Conservation (phyloP, 176 grass and related monocot genomes). For the Hyparrhenia diplandra region DNA sequence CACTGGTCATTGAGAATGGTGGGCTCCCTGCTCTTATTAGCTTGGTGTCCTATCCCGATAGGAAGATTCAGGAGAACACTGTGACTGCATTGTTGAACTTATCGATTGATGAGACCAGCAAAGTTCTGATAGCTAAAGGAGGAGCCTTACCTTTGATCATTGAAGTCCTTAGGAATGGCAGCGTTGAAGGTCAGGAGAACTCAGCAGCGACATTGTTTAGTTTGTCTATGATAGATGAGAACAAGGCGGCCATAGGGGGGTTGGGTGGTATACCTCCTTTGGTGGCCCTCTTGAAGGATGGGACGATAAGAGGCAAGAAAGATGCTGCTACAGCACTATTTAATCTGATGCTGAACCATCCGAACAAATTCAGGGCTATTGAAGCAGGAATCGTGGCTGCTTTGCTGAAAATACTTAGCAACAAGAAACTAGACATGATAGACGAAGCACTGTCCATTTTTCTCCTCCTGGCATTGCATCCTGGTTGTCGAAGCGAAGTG, state of each 20-base stretch:
- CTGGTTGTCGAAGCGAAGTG: conserved; percentile 19
- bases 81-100: conserved; percentile 65
- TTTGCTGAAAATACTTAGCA: conserved; percentile 29
- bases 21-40: conserved; percentile 50
- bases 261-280: conserved; percentile 52
- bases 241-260: conserved; percentile 45
- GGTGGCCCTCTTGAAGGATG: conserved; percentile 41
- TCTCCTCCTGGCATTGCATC: conserved; percentile 53
- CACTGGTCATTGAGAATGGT: conserved; percentile 25
- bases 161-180: conserved; percentile 54
- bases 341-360: conserved; percentile 51
- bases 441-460: conserved; percentile 67
- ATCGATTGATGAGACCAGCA: conserved; percentile 65
- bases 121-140: conserved; percentile 49
- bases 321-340: conserved; percentile 67
- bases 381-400: conserved; percentile 38
- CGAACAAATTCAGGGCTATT: conserved; percentile 49
- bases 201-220: conserved; percentile 64
- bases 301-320: conserved; percentile 65
- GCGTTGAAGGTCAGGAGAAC: conserved; percentile 56
- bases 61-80: conserved; percentile 52
- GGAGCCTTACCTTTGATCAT: conserved; percentile 59
- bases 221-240: conserved; percentile 66
- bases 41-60: conserved; percentile 50
- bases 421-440: conserved; percentile 56